Evolutionary conservation across 2,329 filamentous ascomycete species (phyloP), one percentile per base, ranked within the genome.

Genomic region (Fusarium caatingaense): DNA sequence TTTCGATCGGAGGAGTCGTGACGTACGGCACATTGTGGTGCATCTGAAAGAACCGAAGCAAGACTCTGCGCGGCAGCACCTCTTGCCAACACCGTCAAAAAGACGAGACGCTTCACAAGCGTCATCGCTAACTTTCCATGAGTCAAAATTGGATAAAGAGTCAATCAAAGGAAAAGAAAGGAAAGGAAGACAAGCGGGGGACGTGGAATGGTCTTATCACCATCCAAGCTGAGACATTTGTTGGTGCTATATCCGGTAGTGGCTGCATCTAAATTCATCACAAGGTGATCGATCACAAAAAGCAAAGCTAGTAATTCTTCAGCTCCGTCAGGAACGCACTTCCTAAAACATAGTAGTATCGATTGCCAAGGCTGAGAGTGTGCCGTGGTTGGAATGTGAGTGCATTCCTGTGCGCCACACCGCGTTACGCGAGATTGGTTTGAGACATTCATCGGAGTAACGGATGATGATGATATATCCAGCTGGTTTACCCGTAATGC

Each of bases 201-300:
- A 13, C 34, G 34, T 12, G 18, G 34, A n/a, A 50, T 50, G 13
- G 18, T 18, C 21, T 51, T 51, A 51, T 51, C 10, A 41, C 40
- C 21, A 27, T 40, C 18, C 5, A 6, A n/a, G n/a, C 30, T 51
- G 49, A 51, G 49, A 28, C 49, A 27, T 51, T 51, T 51, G 21
- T 27, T 50, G 30, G 32, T 41, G 49, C 49, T 51, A n/a, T 27
- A 32, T 20, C n/a, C 32, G 49, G 49, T 27, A 51, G 49, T 51
- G 49, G 49, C 49, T 51, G 23, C 49, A 21, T 27, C 13, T 16
- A 12, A 6, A 23, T 34, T 50, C 18, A 50, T 50, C 30, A 50
- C 23, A 40, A 40, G n/a, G 5, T 37, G 21, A 34, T 37, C 21
- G 8, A 37, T 50, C 13, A 41, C 49, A 41, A 18, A 20, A 27